These are phyloP conservation scores for Blastocystis sp. DNA, from an alignment of 352 stramenopile species.

Conservation along the genomic window DNA sequence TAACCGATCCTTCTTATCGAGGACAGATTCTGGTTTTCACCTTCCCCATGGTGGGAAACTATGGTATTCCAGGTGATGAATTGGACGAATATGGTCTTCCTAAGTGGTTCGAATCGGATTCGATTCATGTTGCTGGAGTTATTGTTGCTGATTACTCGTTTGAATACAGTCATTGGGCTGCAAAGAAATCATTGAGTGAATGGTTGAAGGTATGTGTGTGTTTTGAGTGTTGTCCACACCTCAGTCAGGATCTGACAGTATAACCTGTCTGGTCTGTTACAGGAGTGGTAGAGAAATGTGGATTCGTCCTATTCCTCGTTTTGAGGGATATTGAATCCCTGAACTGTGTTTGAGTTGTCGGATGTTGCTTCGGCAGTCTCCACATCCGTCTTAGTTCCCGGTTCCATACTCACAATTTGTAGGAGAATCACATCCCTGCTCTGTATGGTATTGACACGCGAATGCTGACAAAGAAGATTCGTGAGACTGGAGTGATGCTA, in stretches of 20 bases:
- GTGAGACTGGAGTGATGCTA: constrained; percentile 84
- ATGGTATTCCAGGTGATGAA: constrained; percentile 84
- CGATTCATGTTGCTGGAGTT: constrained; percentile 89
- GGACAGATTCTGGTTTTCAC: constrained; percentile 93
- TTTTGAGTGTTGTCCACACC: constrained; percentile 27
- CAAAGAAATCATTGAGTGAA: constrained; percentile 74
- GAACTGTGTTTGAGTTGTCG: constrained; percentile 42
- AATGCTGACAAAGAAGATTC: constrained; percentile 94
- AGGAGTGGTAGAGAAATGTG: constrained; percentile 41
- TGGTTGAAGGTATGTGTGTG: constrained; percentile 69
- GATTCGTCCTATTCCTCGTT: not conserved
- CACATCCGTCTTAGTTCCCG: constrained; percentile 39
- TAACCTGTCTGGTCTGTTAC: constrained; percentile 59
- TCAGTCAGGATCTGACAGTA: constrained; percentile 40
- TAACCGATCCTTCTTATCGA: constrained; percentile 93
- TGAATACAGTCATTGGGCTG: constrained; percentile 89
- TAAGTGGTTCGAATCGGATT: constrained; percentile 86
- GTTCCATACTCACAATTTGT: constrained; percentile 65
- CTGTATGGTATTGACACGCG: constrained; percentile 93
- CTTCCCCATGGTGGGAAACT: constrained; percentile 93
- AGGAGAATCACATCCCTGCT: constrained; percentile 83
- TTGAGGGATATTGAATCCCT: constrained; percentile 8
- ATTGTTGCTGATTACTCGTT: constrained; percentile 92
- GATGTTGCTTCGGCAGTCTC: not conserved
- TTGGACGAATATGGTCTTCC: constrained; percentile 84